phyloP scores from a whole-genome alignment of 768 basidiomycete genomes.

The Panus rudis region DNA sequence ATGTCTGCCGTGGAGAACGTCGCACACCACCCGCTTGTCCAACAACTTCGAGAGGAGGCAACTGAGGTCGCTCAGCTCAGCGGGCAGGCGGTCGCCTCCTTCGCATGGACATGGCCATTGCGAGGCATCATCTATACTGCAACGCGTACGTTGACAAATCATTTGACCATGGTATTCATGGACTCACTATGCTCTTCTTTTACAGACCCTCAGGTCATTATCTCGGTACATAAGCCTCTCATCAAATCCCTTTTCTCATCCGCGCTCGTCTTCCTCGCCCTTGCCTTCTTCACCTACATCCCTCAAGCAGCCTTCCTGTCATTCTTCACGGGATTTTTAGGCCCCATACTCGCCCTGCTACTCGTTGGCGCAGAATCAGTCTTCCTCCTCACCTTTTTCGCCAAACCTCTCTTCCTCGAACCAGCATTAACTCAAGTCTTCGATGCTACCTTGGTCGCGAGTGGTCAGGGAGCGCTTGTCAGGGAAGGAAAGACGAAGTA shows the following conservation, averaged over 20 bases:
- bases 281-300: constrained; percentile 56
- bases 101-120: constrained; percentile 26
- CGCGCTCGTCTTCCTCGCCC: constrained; percentile 30
- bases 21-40: not conserved
- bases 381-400: constrained; percentile 36
- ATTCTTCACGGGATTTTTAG: constrained; percentile 49
- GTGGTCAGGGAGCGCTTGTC: constrained; percentile 36
- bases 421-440: constrained; percentile 38
- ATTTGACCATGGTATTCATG: not conserved
- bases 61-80: constrained; percentile 6
- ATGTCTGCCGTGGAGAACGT: too few relatives aligned
- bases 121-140: constrained; percentile 20
- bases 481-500: constrained; percentile 21
- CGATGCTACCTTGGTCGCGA: constrained; percentile 36
- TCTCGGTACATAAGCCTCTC: constrained; percentile 27
- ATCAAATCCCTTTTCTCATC: constrained; percentile 33
- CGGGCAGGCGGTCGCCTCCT: constrained; percentile 14
- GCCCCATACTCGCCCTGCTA: constrained; percentile 36
- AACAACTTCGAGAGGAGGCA: constrained; percentile 12
- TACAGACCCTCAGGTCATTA: constrained; percentile 19
- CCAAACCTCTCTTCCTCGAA: constrained; percentile 38
- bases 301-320: constrained; percentile 62
- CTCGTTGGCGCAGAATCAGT: constrained; percentile 38
- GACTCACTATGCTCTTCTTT: not conserved
- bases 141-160: constrained; percentile 11